phyloP scores from a whole-genome alignment of 164 flowering plant genomes.

The Chimonanthus praecox region DNA sequence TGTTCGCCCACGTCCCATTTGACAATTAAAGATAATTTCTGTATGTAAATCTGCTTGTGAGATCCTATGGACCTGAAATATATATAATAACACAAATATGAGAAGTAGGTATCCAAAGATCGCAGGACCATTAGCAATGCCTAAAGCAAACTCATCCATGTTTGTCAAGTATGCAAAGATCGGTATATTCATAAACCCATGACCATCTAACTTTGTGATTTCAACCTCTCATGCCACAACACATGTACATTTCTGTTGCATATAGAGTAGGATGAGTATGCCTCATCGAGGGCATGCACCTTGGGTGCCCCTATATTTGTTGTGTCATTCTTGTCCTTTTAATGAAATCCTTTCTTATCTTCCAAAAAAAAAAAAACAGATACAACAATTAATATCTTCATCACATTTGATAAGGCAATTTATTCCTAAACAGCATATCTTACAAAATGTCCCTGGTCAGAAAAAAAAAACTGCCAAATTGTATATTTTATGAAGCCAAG shows the following conservation, averaged over 20 bases:
- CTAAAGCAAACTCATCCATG: background rate
- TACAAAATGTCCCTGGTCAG: background rate
- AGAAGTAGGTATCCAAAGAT: background rate
- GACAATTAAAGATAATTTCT: conserved; percentile 86
- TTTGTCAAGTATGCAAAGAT: background rate
- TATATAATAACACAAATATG: background rate
- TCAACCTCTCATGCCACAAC: background rate
- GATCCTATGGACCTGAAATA: conserved; percentile 64
- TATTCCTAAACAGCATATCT: background rate
- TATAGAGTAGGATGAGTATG: too few relatives aligned
- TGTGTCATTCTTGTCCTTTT: too few relatives aligned
- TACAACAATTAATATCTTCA: background rate
- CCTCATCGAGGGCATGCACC: too few relatives aligned
- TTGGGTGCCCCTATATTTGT: too few relatives aligned
- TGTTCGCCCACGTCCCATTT: conserved; percentile 98
- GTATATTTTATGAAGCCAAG: background rate
- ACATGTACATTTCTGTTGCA: background rate
- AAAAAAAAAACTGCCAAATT: background rate
- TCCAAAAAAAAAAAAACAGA: too few relatives aligned
- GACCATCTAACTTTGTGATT: background rate
- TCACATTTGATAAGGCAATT: background rate
- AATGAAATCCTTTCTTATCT: too few relatives aligned
- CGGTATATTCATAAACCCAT: background rate
- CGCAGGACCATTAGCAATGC: background rate
- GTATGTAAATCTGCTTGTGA: conserved; percentile 64